Base-by-base conservation (phyloP, 129 eudicot species). In the Oenanthe sinensis region DNA sequence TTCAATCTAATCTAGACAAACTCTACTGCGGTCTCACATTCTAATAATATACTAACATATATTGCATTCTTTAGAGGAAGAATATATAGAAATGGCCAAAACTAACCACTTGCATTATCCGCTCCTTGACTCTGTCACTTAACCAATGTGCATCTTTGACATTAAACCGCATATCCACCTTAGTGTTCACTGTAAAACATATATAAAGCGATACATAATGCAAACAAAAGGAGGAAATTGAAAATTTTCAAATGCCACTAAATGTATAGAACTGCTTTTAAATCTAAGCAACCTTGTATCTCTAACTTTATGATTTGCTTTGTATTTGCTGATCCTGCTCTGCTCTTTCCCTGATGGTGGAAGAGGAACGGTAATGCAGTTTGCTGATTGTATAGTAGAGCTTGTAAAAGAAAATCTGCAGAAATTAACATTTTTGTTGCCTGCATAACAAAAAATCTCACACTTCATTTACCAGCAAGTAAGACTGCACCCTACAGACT, bases 131-230 rank as follows among this genome's bases (percentile, higher is more conserved):
- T 75, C 96, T 87, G 42, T 90, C 90, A 84, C 91, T 90, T 79
- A 95, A 83, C 98, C 98, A 95, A 67, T 87, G 45, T 74, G 98
- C 98, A 77, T 84, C 84, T 55, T 82, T 83, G 4, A 95, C 96
- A 84, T 90, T 92, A 71, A 95, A 95, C 73, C 99, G 91, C 99
- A 95, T 95, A 85, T 95, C 98, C 78, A 95, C 98, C 92, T 91
- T 95, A 40, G 99, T 91, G 83, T 90, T 95, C 46, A 95, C 99
- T 88, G 86, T 75, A 84, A 77, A 87, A 62, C 33, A 80, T 22
- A 74, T 77, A 47, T 76, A 40, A 44, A 40, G 19, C 1, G 8
- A 43, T 33, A 47, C 46, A 74, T 5, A 20, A 22, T 17, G 8
- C 33, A 33, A 39, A 81, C 48, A 30, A 79, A 67, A 44, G 47